These are phyloP conservation scores for Neurospora hispaniola DNA, from an alignment of 495 filamentous ascomycete genomes.

Conservation along the genomic window DNA sequence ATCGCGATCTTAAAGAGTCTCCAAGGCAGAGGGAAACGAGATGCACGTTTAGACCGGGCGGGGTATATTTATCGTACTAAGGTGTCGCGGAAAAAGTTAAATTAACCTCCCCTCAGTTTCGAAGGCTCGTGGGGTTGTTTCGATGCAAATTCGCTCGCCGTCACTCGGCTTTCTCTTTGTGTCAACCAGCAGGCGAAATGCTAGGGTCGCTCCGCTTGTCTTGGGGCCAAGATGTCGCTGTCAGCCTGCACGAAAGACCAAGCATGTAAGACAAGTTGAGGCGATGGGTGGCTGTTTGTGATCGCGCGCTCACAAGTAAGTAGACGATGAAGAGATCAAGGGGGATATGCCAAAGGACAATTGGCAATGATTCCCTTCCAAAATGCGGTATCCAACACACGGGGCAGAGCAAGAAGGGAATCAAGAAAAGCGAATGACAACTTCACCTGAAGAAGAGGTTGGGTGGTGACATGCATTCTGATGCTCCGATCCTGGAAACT, in stretches of 20 bases:
- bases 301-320: not conserved
- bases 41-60: not conserved
- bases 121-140: not conserved
- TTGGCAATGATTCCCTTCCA: not conserved
- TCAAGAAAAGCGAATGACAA: not conserved
- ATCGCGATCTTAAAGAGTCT: not conserved
- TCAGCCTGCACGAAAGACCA: not conserved
- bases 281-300: not conserved
- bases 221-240: not conserved
- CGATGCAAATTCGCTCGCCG: not conserved
- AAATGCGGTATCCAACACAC: not conserved
- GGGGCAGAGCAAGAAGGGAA: not conserved
- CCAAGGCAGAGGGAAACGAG: not conserved
- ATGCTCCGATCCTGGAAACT: not conserved
- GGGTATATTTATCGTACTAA: not conserved
- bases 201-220: not conserved
- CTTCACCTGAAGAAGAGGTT: not conserved
- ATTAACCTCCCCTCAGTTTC: not conserved
- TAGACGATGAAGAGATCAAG: not conserved
- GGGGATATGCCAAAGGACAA: not conserved
- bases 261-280: not conserved
- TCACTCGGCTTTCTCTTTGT: not conserved
- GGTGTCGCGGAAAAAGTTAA: not conserved
- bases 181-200: not conserved
- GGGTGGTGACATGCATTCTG: not conserved